phyloP scores from a whole-genome alignment of 2,329 filamentous ascomycete species.

The Thielaviopsis euricoi region DNA sequence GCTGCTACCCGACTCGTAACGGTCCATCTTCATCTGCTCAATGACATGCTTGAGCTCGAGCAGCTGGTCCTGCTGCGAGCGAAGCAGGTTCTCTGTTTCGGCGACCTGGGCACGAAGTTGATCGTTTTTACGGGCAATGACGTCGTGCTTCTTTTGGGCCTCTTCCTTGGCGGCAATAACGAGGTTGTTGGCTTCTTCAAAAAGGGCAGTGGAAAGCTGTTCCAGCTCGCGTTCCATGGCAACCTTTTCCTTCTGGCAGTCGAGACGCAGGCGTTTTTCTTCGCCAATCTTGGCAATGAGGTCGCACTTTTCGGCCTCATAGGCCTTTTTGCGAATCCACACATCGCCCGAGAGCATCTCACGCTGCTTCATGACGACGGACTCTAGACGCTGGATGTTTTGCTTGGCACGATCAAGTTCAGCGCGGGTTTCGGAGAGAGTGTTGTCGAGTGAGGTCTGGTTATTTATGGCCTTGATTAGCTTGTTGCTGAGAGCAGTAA shows the following conservation, averaged over 20 bases:
- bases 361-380: constrained; percentile 47
- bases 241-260: constrained; percentile 64
- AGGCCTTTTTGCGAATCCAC: constrained; percentile 55
- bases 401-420: constrained; percentile 62
- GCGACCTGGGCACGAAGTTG: constrained; percentile 71
- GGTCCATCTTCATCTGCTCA: constrained; percentile 64
- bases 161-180: constrained; percentile 73
- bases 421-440: constrained; percentile 62
- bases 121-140: constrained; percentile 68
- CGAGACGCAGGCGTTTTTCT: constrained; percentile 46
- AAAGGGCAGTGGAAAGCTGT: constrained; percentile 77
- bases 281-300: constrained; percentile 43
- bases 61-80: constrained; percentile 84
- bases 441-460: constrained; percentile 83
- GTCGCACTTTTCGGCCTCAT: constrained; percentile 54
- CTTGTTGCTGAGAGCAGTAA: constrained; percentile 83
- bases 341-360: constrained; percentile 58
- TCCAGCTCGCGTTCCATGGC: constrained; percentile 87
- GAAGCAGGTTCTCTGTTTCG: constrained; percentile 72
- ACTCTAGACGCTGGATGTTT: constrained; percentile 52
- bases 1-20: constrained; percentile 53
- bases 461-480: constrained; percentile 96
- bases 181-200: constrained; percentile 98
- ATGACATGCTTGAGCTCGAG: constrained; percentile 82
- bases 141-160: constrained; percentile 69